Conservation (phyloP, 2,329 filamentous ascomycete genomes). For the Pezicula carpinea region DNA sequence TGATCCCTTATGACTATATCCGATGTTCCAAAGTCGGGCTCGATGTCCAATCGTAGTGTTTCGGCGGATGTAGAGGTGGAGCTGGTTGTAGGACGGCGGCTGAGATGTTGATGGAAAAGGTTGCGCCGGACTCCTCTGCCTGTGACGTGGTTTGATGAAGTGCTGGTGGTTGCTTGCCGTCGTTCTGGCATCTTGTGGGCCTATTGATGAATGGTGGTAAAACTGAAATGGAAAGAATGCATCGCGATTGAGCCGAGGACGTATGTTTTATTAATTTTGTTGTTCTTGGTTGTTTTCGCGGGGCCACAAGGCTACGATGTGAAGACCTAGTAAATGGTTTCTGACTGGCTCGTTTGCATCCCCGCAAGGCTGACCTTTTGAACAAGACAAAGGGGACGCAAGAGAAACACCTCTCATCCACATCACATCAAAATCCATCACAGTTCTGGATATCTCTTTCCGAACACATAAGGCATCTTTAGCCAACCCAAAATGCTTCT, state of each 20-base stretch:
- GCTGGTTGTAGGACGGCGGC: slow-evolving; percentile 48
- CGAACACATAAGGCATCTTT: background rate
- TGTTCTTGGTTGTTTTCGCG: slow-evolving; percentile 4
- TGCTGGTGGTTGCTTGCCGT: slow-evolving; percentile 14
- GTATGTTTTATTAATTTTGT: background rate
- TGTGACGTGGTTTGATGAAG: slow-evolving; percentile 11
- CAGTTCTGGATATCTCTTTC: background rate
- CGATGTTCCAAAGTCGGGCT: slow-evolving; percentile 35
- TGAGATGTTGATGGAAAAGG: slow-evolving; percentile 56
- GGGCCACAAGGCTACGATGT: background rate
- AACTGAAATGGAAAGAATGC: background rate
- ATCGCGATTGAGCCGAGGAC: background rate
- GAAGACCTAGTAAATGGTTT: background rate
- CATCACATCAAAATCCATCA: background rate
- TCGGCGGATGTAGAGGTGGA: slow-evolving; percentile 38
- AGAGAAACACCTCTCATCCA: background rate
- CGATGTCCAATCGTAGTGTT: slow-evolving; percentile 44
- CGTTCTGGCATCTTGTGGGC: slow-evolving; percentile 23
- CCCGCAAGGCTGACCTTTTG: slow-evolving; percentile 3
- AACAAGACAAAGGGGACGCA: background rate
- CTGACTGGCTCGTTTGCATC: background rate
- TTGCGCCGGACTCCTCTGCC: slow-evolving; percentile 42
- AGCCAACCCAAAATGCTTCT: background rate
- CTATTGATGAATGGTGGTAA: background rate
- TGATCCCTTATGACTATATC: slow-evolving; percentile 61